These are phyloP conservation scores for Leonotis leonurus DNA, from an alignment of 257 asterid genomes.

Conservation along the genomic window DNA sequence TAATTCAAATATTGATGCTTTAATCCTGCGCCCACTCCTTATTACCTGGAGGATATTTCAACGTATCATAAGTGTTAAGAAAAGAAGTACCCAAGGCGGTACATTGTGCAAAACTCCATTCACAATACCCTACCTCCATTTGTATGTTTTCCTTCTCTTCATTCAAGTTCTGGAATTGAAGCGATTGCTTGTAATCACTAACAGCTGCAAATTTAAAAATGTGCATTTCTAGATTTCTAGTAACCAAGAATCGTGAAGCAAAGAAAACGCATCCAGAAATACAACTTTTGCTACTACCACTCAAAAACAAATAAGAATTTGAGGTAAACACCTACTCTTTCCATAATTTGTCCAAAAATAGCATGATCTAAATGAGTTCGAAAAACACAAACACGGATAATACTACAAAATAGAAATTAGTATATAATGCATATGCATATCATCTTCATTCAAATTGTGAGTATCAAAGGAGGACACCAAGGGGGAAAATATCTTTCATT, in stretches of 20 bases:
- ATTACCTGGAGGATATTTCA: slow-evolving; percentile 43
- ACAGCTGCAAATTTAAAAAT: slow-evolving; percentile 43
- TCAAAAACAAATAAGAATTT: not conserved
- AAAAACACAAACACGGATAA: not conserved
- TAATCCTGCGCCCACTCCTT: slow-evolving; percentile 72
- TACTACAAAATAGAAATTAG: not conserved
- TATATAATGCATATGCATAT: not conserved
- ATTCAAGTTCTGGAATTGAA: slow-evolving; percentile 80
- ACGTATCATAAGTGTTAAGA: not conserved
- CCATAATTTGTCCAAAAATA: not conserved
- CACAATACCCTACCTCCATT: slow-evolving; percentile 57
- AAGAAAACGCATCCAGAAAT: not conserved
- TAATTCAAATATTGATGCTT: slow-evolving; percentile 73
- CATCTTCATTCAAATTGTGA: not conserved
- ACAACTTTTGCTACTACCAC: not conserved
- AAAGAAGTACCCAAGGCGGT: not conserved
- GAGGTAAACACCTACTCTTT: not conserved
- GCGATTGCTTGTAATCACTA: slow-evolving; percentile 92
- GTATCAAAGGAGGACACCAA: too few relatives aligned
- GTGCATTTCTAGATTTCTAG: not conserved
- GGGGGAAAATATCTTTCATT: not conserved
- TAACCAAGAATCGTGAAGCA: not conserved
- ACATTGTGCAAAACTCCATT: not conserved
- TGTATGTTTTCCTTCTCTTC: slow-evolving; percentile 95
- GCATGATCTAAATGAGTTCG: not conserved